phyloP scores from a whole-genome alignment of 169 alveolate species.

The Plasmodium vinckei region DNA sequence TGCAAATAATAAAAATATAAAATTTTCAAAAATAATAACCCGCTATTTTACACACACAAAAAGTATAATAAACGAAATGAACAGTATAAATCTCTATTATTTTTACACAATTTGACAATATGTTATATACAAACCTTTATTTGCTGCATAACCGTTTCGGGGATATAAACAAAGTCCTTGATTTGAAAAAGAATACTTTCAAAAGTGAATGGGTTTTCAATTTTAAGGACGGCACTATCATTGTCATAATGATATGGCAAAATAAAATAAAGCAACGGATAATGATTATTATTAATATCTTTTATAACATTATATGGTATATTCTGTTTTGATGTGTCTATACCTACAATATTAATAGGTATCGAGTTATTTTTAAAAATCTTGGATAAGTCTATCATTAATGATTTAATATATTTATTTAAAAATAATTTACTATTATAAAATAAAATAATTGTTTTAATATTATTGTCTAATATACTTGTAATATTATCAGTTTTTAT shows the following conservation, averaged over 20 bases:
- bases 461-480: constrained; percentile 44
- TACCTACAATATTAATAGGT: constrained; percentile 56
- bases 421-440: constrained; percentile 38
- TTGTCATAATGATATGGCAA: constrained; percentile 67
- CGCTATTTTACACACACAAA: background rate
- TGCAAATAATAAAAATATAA: background rate
- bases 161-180: constrained; percentile 38
- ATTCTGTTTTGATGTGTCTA: constrained; percentile 40
- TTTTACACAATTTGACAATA: background rate
- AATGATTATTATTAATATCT: constrained; percentile 37
- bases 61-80: background rate
- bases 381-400: constrained; percentile 45
- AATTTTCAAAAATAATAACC: background rate
- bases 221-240: constrained; percentile 64
- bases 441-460: constrained; percentile 41
- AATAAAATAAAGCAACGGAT: constrained; percentile 40
- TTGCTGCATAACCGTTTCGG: constrained; percentile 5
- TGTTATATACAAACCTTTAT: constrained; percentile 16
- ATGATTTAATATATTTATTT: constrained; percentile 54
- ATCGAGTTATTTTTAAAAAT: constrained; percentile 43
- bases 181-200: constrained; percentile 30
- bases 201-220: constrained; percentile 32
- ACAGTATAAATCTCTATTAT: background rate
- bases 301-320: constrained; percentile 33
- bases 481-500: constrained; percentile 39